Conservation (phyloP, 2,329 filamentous ascomycete genomes). For the Colletotrichum phormii region DNA sequence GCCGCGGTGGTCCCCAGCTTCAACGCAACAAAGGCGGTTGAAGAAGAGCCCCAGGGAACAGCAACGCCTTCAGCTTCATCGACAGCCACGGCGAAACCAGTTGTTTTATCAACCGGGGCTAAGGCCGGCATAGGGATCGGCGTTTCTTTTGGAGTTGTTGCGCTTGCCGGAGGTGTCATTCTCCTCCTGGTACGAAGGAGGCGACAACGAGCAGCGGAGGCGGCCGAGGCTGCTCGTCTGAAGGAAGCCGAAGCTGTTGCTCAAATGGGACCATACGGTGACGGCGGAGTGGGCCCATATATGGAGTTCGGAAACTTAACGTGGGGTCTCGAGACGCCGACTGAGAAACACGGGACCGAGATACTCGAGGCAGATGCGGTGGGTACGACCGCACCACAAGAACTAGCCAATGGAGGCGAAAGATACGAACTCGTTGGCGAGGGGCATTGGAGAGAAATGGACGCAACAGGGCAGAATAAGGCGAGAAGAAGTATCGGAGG, state of each 20-base stretch:
- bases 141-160: conserved; percentile 56
- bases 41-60: conserved; percentile 8
- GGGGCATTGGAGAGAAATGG: conserved; percentile 41
- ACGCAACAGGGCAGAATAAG: conserved; percentile 26
- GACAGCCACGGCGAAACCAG: conserved; percentile 47
- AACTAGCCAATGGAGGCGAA: conserved; percentile 41
- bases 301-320: conserved; percentile 8
- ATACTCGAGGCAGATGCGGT: conserved; percentile 39
- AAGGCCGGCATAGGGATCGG: conserved; percentile 68
- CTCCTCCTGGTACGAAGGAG: conserved; percentile 60
- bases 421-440: conserved; percentile 51
- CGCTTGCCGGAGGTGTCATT: conserved; percentile 55
- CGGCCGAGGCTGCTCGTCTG: conserved; percentile 36
- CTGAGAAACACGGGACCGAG: conserved; percentile 10
- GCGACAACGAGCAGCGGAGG: conserved; percentile 45
- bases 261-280: conserved; percentile 41
- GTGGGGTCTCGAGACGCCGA: conserved; percentile 21
- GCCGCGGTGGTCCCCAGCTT: conserved; percentile 42
- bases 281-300: conserved; percentile 38
- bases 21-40: conserved; percentile 39
- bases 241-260: conserved; percentile 43
- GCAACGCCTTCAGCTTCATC: conserved; percentile 39
- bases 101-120: conserved; percentile 57
- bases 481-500: conserved; percentile 30
- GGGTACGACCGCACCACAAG: conserved; percentile 38